Evolutionary conservation across 129 eudicot genomes (phyloP).

Genomic region (Helianthus tuberosus): DNA sequence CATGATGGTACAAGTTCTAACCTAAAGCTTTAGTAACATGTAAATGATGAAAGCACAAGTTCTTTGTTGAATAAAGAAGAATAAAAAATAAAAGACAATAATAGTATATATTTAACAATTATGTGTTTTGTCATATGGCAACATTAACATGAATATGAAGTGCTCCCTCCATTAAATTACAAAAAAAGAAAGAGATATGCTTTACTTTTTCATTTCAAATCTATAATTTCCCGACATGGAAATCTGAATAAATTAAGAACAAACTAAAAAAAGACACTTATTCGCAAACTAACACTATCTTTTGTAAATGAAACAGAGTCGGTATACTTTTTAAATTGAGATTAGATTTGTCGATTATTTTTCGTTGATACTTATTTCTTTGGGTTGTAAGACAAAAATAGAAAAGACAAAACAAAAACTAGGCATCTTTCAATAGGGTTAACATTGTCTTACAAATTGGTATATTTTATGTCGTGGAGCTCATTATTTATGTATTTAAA

Average conservation of each 20-base stretch:
- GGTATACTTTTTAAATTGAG: neutral
- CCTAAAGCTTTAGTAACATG: neutral
- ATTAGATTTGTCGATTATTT: neutral
- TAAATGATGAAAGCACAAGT: neutral
- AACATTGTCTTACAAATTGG: neutral
- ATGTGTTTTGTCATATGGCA: slow-evolving; percentile 13
- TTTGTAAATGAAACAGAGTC: neutral
- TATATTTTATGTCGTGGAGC: too few relatives aligned
- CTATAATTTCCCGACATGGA: slow-evolving; percentile 21
- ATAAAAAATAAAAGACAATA: neutral
- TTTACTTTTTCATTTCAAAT: slow-evolving; percentile 18
- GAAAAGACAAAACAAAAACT: neutral
- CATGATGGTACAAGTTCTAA: neutral
- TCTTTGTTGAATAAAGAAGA: neutral
- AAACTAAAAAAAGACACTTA: neutral
- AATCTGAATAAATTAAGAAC: neutral
- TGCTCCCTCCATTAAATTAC: slow-evolving; percentile 16
- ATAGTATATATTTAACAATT: neutral
- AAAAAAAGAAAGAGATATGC: slow-evolving; percentile 12
- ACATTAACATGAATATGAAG: neutral
- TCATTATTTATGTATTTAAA: too few relatives aligned
- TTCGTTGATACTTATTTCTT: neutral
- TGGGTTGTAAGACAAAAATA: neutral
- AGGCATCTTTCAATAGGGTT: neutral
- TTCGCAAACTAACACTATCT: too few relatives aligned